Conservation (phyloP, 352 stramenopile species). For the Saprolegnia parasitica region DNA sequence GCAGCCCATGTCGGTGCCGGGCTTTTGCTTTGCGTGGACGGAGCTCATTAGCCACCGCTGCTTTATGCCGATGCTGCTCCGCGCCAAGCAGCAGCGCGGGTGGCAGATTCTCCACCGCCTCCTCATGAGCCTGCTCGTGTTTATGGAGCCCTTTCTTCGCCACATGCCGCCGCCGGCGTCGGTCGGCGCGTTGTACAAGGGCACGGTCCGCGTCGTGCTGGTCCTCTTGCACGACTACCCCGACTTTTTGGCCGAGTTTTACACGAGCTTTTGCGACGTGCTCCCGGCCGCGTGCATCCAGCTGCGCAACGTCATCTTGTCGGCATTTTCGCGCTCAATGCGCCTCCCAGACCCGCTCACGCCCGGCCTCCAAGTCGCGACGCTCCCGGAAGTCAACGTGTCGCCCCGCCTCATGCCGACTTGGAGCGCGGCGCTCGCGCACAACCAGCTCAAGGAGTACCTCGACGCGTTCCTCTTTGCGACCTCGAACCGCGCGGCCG, state of each 20-base stretch:
- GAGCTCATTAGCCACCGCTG: conserved; percentile 97
- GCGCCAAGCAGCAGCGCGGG: conserved; percentile 91
- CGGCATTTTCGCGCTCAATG: conserved; percentile 96
- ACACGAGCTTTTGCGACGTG: conserved; percentile 98
- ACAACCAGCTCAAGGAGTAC: conserved; percentile 88
- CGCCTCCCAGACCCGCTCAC: conserved; percentile 96
- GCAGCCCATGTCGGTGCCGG: conserved; percentile 93
- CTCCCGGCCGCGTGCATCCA: conserved; percentile 97
- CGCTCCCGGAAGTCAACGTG: conserved; percentile 94
- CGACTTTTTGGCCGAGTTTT: conserved; percentile 97
- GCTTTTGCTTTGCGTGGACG: conserved; percentile 98
- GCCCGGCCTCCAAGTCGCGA: conserved; percentile 96
- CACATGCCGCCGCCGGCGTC: conserved; percentile 84
- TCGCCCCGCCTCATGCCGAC: conserved; percentile 93
- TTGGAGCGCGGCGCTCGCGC: conserved; percentile 89
- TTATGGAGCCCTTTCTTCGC: conserved; percentile 95
- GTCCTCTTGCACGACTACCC: conserved; percentile 99
- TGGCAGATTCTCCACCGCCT: conserved; percentile 97
- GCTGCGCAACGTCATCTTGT: conserved; percentile 97
- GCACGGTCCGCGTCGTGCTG: conserved; percentile 95
- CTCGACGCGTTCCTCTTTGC: conserved; percentile 95
- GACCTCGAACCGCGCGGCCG: conserved; percentile 80
- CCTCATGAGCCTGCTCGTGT: conserved; percentile 96
- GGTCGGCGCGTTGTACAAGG: conserved; percentile 96
- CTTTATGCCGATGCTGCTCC: conserved; percentile 97